phyloP scores from a whole-genome alignment of 2,329 filamentous ascomycete genomes.

The Alternaria conjuncta region DNA sequence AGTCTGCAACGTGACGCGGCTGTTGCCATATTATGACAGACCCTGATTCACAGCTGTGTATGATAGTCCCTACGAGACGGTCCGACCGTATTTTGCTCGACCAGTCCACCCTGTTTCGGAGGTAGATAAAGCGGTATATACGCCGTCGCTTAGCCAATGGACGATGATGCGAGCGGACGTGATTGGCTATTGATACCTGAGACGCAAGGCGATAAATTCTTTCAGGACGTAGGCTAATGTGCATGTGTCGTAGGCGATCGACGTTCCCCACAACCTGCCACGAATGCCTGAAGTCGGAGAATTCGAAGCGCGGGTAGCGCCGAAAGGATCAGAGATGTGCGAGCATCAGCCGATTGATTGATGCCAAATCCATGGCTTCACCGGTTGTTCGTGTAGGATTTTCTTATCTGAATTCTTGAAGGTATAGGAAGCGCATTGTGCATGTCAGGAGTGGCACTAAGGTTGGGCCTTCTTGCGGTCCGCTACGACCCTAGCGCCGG shows the following conservation, averaged over 20 bases:
- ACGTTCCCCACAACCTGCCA: conserved; percentile 4
- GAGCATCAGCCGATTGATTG: background rate
- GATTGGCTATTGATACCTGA: conserved; percentile 1
- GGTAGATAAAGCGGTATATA: conserved; percentile 10
- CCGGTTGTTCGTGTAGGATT: background rate
- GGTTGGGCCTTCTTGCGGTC: background rate
- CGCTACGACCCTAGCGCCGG: background rate
- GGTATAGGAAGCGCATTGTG: background rate
- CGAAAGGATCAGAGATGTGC: background rate
- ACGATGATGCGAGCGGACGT: background rate
- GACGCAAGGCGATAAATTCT: conserved; percentile 5
- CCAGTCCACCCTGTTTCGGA: conserved; percentile 5
- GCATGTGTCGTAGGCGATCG: conserved; percentile 9
- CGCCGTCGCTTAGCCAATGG: conserved; percentile 8
- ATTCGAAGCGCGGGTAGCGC: background rate
- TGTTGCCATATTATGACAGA: conserved; percentile 1
- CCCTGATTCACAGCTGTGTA: conserved; percentile 3
- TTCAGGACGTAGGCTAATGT: conserved; percentile 4
- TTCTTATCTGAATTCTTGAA: background rate
- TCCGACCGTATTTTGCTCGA: conserved; percentile 10
- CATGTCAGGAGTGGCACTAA: background rate
- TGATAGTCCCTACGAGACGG: conserved; percentile 5
- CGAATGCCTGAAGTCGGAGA: background rate
- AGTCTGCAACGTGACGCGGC: conserved; percentile 8
- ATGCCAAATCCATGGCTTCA: background rate